phyloP scores from a whole-genome alignment of 2,329 filamentous ascomycete species.

The Furcasterigmium sp. region DNA sequence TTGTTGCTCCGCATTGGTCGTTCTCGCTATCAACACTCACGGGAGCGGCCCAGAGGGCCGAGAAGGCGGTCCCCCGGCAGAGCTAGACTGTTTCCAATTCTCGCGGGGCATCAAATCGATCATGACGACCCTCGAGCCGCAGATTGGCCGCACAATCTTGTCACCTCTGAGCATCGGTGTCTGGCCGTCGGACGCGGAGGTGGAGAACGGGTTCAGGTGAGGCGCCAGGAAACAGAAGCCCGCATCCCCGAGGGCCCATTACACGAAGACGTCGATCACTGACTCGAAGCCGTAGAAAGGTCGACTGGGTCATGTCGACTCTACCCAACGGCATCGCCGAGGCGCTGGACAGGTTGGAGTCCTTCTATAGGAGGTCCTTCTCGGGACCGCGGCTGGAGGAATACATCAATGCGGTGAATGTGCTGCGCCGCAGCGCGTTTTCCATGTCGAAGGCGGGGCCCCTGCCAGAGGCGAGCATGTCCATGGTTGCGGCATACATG shows the following conservation, averaged over 20 bases:
- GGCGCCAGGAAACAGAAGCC: too few species aligned
- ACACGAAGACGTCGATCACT: too few species aligned
- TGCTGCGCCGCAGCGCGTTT: conserved; percentile 12
- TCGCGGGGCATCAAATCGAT: conserved; percentile 5
- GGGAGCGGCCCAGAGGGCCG: not conserved
- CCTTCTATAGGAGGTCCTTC: too few species aligned
- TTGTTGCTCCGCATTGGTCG: conserved; percentile 33
- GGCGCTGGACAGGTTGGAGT: too few species aligned
- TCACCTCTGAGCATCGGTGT: not conserved
- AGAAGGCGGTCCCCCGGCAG: not conserved
- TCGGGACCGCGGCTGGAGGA: too few species aligned
- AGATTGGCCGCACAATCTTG: not conserved
- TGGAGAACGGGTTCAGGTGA: not conserved
- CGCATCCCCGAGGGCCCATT: too few species aligned
- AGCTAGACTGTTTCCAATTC: conserved; percentile 6
- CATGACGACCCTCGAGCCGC: not conserved
- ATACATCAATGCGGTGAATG: conserved; percentile 14
- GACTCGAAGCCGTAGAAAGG: too few species aligned
- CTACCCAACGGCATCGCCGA: too few species aligned
- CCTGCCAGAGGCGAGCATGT: conserved; percentile 15
- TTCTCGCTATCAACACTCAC: conserved; percentile 16
- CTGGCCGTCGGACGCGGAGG: not conserved
- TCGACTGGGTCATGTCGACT: too few species aligned
- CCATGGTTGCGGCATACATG: conserved; percentile 19
- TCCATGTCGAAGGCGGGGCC: conserved; percentile 16